These are phyloP conservation scores for Fusarium tjaetaba DNA, from an alignment of 2,329 filamentous ascomycete species.

Conservation along the genomic window DNA sequence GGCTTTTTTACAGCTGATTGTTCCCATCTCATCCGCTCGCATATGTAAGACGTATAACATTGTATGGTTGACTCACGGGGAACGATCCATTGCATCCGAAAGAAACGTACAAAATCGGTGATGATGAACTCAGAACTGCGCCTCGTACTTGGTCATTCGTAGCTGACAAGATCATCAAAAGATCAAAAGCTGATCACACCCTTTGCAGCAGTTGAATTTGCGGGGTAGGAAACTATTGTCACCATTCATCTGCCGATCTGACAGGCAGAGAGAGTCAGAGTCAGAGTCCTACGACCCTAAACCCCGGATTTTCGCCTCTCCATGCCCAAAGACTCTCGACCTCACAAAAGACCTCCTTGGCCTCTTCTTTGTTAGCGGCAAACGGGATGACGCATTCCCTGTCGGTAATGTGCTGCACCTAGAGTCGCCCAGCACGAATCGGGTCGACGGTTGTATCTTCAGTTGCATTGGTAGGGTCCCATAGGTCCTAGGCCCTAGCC, in stretches of 20 bases:
- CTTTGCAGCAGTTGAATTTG: constrained; percentile 7
- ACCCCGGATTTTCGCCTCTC: constrained; percentile 26
- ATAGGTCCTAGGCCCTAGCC: not conserved
- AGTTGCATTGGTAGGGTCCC: constrained; percentile 18
- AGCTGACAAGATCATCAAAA: constrained; percentile 29
- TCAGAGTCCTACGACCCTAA: not conserved
- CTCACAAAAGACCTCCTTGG: not conserved
- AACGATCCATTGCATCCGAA: constrained; percentile 17
- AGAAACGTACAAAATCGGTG: not conserved
- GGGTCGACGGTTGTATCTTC: constrained; percentile 16
- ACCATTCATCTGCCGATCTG: constrained; percentile 17
- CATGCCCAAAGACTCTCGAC: constrained; percentile 1
- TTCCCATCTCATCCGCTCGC: constrained; percentile 16
- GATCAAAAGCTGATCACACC: constrained; percentile 16
- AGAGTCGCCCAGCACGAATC: constrained; percentile 29
- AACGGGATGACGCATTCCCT: constrained; percentile 45
- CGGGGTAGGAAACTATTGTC: constrained; percentile 31
- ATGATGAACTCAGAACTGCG: constrained; percentile 6
- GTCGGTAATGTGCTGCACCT: constrained; percentile 39
- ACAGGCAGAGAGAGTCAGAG: not conserved
- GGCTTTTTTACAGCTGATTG: not conserved
- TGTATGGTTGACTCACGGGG: not conserved
- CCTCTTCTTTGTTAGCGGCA: constrained; percentile 16
- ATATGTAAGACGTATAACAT: not conserved
- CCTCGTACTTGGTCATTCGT: constrained; percentile 7